These are phyloP conservation scores for Manihot esculenta DNA, from an alignment of 441 rosid species.

Conservation along the genomic window DNA sequence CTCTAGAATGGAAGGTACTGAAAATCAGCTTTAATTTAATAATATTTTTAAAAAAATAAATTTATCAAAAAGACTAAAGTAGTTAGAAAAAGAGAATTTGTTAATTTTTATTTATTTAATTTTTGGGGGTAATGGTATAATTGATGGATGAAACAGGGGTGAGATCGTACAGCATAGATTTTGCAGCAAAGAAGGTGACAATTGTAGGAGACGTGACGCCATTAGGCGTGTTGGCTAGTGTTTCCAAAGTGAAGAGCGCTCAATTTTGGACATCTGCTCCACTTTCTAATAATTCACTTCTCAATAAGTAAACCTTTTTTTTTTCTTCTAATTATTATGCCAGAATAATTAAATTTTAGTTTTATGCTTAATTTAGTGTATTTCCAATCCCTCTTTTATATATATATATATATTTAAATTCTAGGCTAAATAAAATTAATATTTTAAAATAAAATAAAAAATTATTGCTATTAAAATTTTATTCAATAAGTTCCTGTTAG, in stretches of 20 bases:
- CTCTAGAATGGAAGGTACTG: conserved; percentile 77
- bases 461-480: too few relatives aligned
- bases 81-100: too few relatives aligned
- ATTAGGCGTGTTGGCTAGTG: conserved; percentile 60
- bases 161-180: conserved; percentile 76
- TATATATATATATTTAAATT: too few relatives aligned
- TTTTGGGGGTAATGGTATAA: too few relatives aligned
- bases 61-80: too few relatives aligned
- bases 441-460: too few relatives aligned
- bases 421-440: too few relatives aligned
- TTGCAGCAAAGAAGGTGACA: conserved; percentile 79
- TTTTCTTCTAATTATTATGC: not conserved
- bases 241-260: conserved; percentile 90
- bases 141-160: conserved; percentile 53
- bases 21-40: too few relatives aligned
- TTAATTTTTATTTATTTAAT: too few relatives aligned
- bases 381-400: too few relatives aligned
- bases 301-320: conserved; percentile 27
- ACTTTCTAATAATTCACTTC: conserved; percentile 15
- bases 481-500: too few relatives aligned
- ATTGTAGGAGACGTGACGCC: conserved; percentile 80
- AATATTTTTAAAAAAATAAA: too few relatives aligned
- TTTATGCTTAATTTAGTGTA: conserved; percentile 12
- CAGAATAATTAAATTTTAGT: not conserved
- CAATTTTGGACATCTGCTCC: conserved; percentile 59